A percentile compares a stretch with the other conserved stretches of the same genome.
Evolutionary conservation across 352 stramenopile genomes (phyloP).

Genomic region (Phytophthora hybrid): DNA sequence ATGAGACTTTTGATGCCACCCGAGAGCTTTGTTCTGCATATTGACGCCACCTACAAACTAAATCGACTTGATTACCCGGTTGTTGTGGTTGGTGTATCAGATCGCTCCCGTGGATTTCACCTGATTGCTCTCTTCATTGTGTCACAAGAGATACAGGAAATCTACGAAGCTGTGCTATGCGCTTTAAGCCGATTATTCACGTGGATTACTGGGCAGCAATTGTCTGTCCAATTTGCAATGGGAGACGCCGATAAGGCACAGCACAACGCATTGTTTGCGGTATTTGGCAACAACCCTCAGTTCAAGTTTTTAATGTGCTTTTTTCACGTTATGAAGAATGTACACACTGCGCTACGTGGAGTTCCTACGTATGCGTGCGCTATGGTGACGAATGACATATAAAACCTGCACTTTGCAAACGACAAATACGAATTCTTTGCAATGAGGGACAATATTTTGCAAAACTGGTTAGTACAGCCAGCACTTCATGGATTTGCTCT

Average conservation of each 20-base stretch:
- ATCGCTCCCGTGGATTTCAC: constrained; percentile 14
- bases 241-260: constrained; percentile 5
- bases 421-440: not conserved
- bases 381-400: not conserved
- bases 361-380: not conserved
- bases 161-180: constrained; percentile 1
- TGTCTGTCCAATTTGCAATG: constrained; percentile 6
- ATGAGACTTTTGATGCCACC: not conserved
- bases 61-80: constrained; percentile 6
- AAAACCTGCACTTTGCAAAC: constrained; percentile 20
- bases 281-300: not conserved
- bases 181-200: not conserved
- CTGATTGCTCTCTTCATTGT: constrained; percentile 3
- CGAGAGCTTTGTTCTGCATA: not conserved
- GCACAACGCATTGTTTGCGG: not conserved
- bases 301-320: constrained; percentile 33
- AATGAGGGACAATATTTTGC: not conserved
- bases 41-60: constrained; percentile 8
- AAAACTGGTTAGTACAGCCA: not conserved
- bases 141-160: constrained; percentile 1
- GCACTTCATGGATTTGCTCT: not conserved
- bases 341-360: not conserved
- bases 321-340: constrained; percentile 13
- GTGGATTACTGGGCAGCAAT: not conserved
- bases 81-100: not conserved